Base-by-base conservation (phyloP, 2,329 filamentous ascomycete genomes). In the Gnomoniopsis smithogilvyi region DNA sequence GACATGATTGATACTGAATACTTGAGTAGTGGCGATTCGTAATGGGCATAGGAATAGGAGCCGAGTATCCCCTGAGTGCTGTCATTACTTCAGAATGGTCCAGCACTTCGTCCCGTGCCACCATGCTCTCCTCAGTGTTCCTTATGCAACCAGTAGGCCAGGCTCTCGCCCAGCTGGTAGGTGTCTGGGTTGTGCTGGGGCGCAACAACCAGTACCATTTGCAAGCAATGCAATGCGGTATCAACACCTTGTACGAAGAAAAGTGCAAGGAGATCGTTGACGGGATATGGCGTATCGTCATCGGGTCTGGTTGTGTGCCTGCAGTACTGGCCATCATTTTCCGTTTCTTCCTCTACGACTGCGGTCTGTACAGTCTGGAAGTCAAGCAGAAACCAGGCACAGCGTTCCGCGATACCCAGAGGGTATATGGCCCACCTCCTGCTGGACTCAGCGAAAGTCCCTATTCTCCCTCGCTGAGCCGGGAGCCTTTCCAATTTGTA, bases 81-180 rank as follows among this genome's bases (percentile, higher is more conserved):
- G 82, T 89, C 10, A 90, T 90, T 36, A 87, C 85, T 0, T 82
- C 86, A 0, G 87, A 90, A 76, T 89, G 80, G 75, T 75, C 80
- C 6, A 82, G 79, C 55, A 88, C 84, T 0, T 81, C 80, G 51
- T 85, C 85, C n/a, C 76, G 87, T 51, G 82, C 82, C n/a, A 83
- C 79, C 21, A 89, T 89, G 86, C 75, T 90, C 63, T 83, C 86
- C 6, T 80, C 80, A 3, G 85, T 90, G 34, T 89, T 90, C 68
- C 78, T 88, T 65, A 88, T 88, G 82, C 87, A 90, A 64, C 85
- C 87, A 1, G 73, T 89, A 10, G 87, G 87, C 6, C 86, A 89
- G 66, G 81, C 88, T 2, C 75, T 86, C 1, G 86, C 86, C 15
- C 86, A 87, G 62, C 70, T 87, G 6, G 82, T 88, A 12, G 83